Evolutionary conservation across 2,329 filamentous ascomycete species (phyloP).

Genomic region (Rasamsonia emersonii): DNA sequence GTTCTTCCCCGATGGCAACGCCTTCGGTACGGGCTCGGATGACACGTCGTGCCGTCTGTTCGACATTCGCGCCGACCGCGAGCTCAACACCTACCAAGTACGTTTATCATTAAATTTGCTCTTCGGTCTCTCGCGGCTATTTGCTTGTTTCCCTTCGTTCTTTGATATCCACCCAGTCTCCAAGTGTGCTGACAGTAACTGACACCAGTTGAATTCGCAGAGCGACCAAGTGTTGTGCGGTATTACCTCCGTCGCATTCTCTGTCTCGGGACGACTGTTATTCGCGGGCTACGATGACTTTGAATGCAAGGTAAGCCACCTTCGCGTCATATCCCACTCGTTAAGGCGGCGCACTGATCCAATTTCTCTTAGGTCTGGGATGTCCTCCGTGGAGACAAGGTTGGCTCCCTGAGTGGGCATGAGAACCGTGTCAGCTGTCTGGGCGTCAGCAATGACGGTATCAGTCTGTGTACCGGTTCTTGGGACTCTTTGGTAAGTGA

Average conservation of each 20-base stretch:
- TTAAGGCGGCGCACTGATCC: too few relatives aligned
- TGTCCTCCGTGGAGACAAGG: constrained; percentile 89
- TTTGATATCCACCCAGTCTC: too few relatives aligned
- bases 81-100: constrained; percentile 61
- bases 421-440: constrained; percentile 98
- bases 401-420: constrained; percentile 91
- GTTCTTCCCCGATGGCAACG: constrained; percentile 98
- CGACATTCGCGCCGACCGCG: constrained; percentile 90
- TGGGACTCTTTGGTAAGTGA: constrained; percentile 93
- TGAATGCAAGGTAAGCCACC: constrained; percentile 83
- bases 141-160: not conserved
- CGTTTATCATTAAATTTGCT: constrained; percentile 16
- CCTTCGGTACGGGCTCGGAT: constrained; percentile 94
- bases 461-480: constrained; percentile 97
- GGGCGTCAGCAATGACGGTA: constrained; percentile 96
- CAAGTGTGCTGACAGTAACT: too few relatives aligned
- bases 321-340: too few relatives aligned
- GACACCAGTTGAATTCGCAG: constrained; percentile 38
- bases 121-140: constrained; percentile 1
- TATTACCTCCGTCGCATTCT: constrained; percentile 96
- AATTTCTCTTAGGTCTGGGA: constrained; percentile 73
- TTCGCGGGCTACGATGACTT: constrained; percentile 99
- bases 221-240: constrained; percentile 96
- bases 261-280: constrained; percentile 85
- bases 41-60: constrained; percentile 96